Evolutionary conservation across 2,329 filamentous ascomycete species (phyloP).

Genomic region (Davidsoniella eucalypti): DNA sequence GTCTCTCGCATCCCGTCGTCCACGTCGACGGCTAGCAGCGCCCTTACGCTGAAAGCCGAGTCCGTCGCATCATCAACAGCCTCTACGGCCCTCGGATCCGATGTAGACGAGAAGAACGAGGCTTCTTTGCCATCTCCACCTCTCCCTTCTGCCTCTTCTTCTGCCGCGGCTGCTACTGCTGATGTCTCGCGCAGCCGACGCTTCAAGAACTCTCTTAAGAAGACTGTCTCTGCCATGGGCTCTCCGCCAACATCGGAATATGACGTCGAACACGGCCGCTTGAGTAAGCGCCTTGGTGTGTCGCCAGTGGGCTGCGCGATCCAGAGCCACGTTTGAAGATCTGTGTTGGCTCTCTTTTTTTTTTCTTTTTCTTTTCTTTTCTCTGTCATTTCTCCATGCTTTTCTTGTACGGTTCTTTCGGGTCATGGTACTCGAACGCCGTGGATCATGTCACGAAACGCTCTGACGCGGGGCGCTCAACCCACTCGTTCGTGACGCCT

Average conservation of each 20-base stretch:
- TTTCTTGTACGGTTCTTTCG: background rate
- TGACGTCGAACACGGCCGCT: constrained; percentile 12
- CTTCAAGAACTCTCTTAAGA: constrained; percentile 11
- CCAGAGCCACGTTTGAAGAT: constrained; percentile 11
- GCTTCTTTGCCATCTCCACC: background rate
- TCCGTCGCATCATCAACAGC: constrained; percentile 8
- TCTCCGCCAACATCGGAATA: constrained; percentile 13
- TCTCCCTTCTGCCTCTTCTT: background rate
- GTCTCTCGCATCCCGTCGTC: constrained; percentile 8
- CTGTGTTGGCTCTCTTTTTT: background rate
- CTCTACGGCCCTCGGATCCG: constrained; percentile 3
- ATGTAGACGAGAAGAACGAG: background rate
- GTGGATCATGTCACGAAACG: no score
- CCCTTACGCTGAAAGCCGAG: constrained; percentile 3
- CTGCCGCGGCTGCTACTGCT: background rate
- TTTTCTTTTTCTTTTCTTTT: background rate
- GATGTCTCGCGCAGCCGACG: constrained; percentile 10
- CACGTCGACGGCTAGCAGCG: background rate
- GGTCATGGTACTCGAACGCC: no score
- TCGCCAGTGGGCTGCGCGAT: constrained; percentile 11
- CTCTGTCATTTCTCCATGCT: background rate
- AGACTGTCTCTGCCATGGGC: constrained; percentile 13
- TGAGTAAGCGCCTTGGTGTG: constrained; percentile 12
- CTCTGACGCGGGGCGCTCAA: no score
- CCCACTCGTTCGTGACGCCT: no score